phyloP scores from a whole-genome alignment of 129 eudicot species.

The Flaveria sonorensis region DNA sequence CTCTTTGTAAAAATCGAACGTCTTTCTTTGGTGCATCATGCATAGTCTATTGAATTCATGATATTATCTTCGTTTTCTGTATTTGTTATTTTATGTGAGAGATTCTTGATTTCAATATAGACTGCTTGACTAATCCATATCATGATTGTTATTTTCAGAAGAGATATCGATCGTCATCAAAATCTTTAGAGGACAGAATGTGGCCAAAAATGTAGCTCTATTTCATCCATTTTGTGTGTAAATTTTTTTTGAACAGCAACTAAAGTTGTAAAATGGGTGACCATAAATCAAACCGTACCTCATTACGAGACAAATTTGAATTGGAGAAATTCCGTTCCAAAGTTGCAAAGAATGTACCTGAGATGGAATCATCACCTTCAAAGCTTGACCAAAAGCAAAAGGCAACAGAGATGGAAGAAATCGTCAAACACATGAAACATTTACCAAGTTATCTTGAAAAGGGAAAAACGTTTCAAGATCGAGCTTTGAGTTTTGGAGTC shows the following conservation, averaged over 20 bases:
- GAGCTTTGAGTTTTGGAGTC: slow-evolving; percentile 75
- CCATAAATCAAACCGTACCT: slow-evolving; percentile 30
- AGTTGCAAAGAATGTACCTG: slow-evolving; percentile 37
- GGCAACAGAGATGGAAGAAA: slow-evolving; percentile 56
- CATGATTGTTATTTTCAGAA: slow-evolving; percentile 24
- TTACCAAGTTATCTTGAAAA: slow-evolving; percentile 72
- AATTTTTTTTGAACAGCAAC: slow-evolving; percentile 2
- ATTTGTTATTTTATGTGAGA: background rate
- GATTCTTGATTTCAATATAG: background rate
- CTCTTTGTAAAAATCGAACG: background rate
- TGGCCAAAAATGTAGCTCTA: slow-evolving; percentile 24
- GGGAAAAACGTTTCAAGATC: slow-evolving; percentile 54
- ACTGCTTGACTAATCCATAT: background rate
- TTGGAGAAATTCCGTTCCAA: slow-evolving; percentile 56
- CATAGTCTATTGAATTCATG: background rate
- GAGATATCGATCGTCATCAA: slow-evolving; percentile 5
- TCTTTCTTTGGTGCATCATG: background rate
- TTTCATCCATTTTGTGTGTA: background rate
- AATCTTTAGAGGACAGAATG: slow-evolving; percentile 16
- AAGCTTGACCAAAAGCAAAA: slow-evolving; percentile 24
- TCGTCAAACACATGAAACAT: slow-evolving; percentile 78
- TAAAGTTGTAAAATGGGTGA: slow-evolving; percentile 30
- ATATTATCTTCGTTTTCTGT: background rate
- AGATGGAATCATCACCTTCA: slow-evolving; percentile 31
- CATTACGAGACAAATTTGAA: slow-evolving; percentile 46